These are phyloP conservation scores for Helianthus annuus DNA, from an alignment of 129 eudicot genomes.

Conservation along the genomic window HanXRQr2.0-SUNRISE NC_035447.2:48380525-48381024, in stretches of 20 bases:
- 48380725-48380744: constrained; percentile 61
- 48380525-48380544: background rate
- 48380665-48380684: constrained; percentile 64
- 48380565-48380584: background rate
- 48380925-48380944: no score
- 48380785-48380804: constrained; percentile 73
- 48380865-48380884: constrained; percentile 39
- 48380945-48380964: no score
- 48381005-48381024: no score
- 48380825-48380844: constrained; percentile 82
- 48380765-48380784: constrained; percentile 68
- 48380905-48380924: background rate
- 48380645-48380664: background rate
- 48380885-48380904: background rate
- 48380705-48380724: constrained; percentile 80
- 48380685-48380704: constrained; percentile 58
- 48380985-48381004: no score
- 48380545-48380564: constrained; percentile 2
- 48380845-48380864: constrained; percentile 68
- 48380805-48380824: constrained; percentile 78
- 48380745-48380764: constrained; percentile 60
- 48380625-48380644: background rate
- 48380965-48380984: no score
- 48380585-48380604: background rate
- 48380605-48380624: background rate